Base-by-base conservation (phyloP, 768 basidiomycete genomes). In the Hygrophorus russula region DNA sequence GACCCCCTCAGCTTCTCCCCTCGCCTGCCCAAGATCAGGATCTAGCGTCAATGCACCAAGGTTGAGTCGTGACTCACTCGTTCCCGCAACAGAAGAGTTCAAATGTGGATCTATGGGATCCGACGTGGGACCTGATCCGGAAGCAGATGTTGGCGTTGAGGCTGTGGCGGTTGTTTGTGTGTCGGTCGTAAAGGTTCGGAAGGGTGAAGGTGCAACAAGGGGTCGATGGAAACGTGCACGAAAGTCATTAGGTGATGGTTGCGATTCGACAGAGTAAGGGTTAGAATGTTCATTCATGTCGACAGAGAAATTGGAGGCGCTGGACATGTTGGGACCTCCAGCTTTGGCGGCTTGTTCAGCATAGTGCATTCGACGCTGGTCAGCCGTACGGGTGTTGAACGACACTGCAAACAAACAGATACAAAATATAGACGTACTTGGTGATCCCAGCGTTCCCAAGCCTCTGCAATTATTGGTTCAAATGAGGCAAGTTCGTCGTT, bases 361-460 rank as follows among this genome's bases (percentile, higher is more conserved):
- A 36, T 66, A 68, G 51, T 68, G 68, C 33, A 66, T 49, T 14
- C 66, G 67, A 14, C 68, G 65, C 67, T 69, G 49, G 34, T 41
- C 42, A 13, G 38, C 13, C 29, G 32, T n/a, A n/a, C n/a, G n/a
- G n/a, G 13, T 36, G 17, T 30, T 41, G 37, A 42, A 28, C 41
- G 36, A 34, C 27, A 40, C 38, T 42, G 29, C 18, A 44, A 35
- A 44, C 27, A 46, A 36, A 39, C 8, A 41, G 29, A 13, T 19
- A 39, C 24, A 27, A 34, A 20, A 13, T 30, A n/a, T 28, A 20
- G 17, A 58, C 74, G 45, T 55, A 87, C 85, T 59, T 81, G 80
- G 51, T 78, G 76, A 53, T 89, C 80, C 87, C 87, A 90, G 32
- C 82, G 80, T 46, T 90, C 87, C 73, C 84, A 90, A 13, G 85